Conservation (phyloP, 345 rosid genomes). For the Salix caprea region DNA sequence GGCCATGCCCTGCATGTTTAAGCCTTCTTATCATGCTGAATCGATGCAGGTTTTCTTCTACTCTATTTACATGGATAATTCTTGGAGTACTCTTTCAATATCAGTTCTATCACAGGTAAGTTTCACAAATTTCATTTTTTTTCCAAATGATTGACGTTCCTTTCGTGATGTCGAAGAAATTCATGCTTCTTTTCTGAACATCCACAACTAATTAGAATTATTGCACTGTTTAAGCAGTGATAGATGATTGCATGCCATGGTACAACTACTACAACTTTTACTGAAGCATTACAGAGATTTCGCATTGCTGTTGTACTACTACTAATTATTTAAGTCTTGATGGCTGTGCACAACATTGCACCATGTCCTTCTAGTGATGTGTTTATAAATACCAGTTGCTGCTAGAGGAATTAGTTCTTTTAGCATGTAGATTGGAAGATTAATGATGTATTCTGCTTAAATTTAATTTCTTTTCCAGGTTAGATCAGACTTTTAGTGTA, state of each 20-base stretch:
- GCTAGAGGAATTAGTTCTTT: background rate
- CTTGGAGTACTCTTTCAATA: constrained; percentile 81
- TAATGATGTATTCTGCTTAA: too few species aligned
- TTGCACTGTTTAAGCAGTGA: background rate
- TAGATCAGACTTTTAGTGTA: background rate
- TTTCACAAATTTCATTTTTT: background rate
- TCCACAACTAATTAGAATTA: background rate
- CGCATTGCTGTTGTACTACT: background rate
- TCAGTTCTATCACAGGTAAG: constrained; percentile 80
- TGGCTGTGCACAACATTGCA: background rate
- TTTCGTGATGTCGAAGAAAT: background rate
- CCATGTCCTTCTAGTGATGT: background rate
- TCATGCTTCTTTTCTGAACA: background rate
- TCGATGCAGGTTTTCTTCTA: constrained; percentile 63
- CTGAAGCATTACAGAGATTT: background rate
- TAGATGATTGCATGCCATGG: background rate
- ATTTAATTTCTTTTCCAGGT: background rate
- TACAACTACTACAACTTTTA: background rate
- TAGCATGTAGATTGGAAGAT: background rate
- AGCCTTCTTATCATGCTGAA: constrained; percentile 1
- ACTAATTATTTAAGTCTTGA: too few species aligned
- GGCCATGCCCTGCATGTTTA: background rate
- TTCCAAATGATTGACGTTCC: background rate
- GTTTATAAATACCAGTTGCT: background rate
- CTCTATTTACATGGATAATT: constrained; percentile 60